Evolutionary conservation across 139 green algal genomes (phyloP), one percentile per base, ranked within the genome.

Genomic region (Pseudopediastrum boryanum): DNA sequence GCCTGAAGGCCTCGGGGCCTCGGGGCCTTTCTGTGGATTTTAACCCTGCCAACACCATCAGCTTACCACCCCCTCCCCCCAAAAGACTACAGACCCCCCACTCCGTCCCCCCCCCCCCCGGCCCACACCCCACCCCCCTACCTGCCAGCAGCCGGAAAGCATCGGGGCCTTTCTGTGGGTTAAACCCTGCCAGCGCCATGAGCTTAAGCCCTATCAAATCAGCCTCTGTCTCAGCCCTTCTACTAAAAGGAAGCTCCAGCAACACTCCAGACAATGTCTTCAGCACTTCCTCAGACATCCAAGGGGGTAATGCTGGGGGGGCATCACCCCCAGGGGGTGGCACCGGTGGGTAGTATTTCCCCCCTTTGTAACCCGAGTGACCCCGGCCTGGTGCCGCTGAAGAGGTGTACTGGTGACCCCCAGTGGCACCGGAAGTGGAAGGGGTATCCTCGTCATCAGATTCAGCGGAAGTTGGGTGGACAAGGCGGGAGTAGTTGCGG

Each of bases 141-240:
- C 48, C 52, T 44, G 67, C 81, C 23, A 86, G 64, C 48, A 61
- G 72, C 31, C 35, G 62, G 81, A 86, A 86, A 25, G 83, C 81
- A 43, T 85, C 79, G n/a, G 83, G 83, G 29, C 78, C 78, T 23
- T 82, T 81, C 31, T 27, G 46, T 0, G 62, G 25, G 23, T 81
- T 63, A 25, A 81, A 85, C 16, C 83, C 79, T 35, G 83, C 83
- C 39, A 84, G 79, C 1, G 78, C 68, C 83, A 85, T 84, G 21
- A 84, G 50, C 73, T 85, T 84, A 16, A 87, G 67, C 5, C 83
- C 83, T 39, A 88, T 88, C 23, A 85, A 71, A 43, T 88, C 83
- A 54, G 83, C 83, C 51, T 88, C 83, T 29, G 79, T 84, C 68
- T 88, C 83, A 54, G 78, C 79, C 21, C 75, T 43, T 31, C 80